phyloP scores from a whole-genome alignment of 2,329 filamentous ascomycete genomes.

The Stagonosporopsis chrysanthemi region DNA sequence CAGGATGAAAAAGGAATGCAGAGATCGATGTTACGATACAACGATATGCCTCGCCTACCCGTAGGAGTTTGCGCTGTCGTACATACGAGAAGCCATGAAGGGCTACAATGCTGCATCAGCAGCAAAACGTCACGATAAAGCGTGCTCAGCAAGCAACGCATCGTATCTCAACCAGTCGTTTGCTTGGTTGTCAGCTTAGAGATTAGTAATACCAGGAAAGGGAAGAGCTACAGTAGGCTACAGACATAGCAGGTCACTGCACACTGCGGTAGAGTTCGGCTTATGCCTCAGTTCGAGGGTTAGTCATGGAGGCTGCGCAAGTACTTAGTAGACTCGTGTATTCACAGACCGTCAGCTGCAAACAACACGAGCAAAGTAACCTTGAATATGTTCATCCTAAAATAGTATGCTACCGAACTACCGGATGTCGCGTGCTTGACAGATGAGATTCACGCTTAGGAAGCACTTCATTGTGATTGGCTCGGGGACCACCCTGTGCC shows the following conservation, averaged over 20 bases:
- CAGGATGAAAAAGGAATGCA: neutral
- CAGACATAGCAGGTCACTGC: neutral
- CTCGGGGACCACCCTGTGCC: constrained; percentile 9
- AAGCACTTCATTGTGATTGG: constrained; percentile 4
- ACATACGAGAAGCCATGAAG: neutral
- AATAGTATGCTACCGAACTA: neutral
- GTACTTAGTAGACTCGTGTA: neutral
- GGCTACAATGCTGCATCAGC: neutral
- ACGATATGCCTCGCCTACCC: neutral
- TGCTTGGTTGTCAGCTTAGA: neutral
- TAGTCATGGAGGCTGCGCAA: neutral
- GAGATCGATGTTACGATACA: neutral
- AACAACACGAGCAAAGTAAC: neutral
- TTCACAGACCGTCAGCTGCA: neutral
- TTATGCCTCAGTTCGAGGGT: neutral
- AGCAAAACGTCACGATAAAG: neutral
- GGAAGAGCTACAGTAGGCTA: neutral
- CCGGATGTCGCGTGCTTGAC: constrained; percentile 9
- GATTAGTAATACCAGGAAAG: neutral
- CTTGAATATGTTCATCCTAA: neutral
- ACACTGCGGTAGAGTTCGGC: neutral
- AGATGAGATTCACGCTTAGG: constrained; percentile 7
- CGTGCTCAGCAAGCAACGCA: neutral
- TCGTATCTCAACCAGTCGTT: neutral
- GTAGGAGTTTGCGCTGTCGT: neutral